Evolutionary conservation across 768 basidiomycete genomes (phyloP).

Genomic region (Amanita pseudoporphyria): DNA sequence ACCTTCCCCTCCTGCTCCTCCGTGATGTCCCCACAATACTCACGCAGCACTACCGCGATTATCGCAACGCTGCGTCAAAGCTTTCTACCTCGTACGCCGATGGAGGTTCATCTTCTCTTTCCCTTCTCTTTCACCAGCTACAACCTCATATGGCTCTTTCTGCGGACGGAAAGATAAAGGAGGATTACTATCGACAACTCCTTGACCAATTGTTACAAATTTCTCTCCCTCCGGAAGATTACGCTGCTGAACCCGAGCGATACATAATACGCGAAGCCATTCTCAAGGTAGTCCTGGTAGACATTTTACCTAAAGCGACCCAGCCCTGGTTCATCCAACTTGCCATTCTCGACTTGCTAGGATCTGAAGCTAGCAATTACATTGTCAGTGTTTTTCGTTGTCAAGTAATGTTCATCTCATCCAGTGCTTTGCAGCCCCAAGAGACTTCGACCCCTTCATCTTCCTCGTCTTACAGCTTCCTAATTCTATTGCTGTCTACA

Average conservation of each 20-base stretch:
- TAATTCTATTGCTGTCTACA: slow-evolving; percentile 65
- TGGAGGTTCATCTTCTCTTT: slow-evolving; percentile 52
- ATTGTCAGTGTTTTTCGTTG: slow-evolving; percentile 18
- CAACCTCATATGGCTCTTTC: slow-evolving; percentile 81
- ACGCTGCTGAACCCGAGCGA: slow-evolving; percentile 69
- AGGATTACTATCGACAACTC: slow-evolving; percentile 71
- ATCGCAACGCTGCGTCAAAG: slow-evolving; percentile 56
- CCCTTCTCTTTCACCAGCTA: slow-evolving; percentile 66
- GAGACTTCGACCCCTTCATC: slow-evolving; percentile 28
- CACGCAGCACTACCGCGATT: slow-evolving; percentile 72
- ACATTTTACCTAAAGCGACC: slow-evolving; percentile 57
- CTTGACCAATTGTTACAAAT: slow-evolving; percentile 67
- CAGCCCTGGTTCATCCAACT: slow-evolving; percentile 91
- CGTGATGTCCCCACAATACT: slow-evolving; percentile 55
- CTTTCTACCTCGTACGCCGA: slow-evolving; percentile 59
- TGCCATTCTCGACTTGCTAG: slow-evolving; percentile 51
- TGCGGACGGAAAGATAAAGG: slow-evolving; percentile 54
- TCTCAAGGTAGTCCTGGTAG: slow-evolving; percentile 64
- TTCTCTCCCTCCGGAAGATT: slow-evolving; percentile 73
- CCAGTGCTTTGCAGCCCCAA: slow-evolving; percentile 17
- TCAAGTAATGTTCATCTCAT: background rate
- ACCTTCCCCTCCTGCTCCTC: slow-evolving; percentile 54
- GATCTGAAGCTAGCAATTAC: slow-evolving; percentile 24
- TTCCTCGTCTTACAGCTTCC: slow-evolving; percentile 40
- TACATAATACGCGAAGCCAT: slow-evolving; percentile 78